A percentile compares a stretch with the other conserved stretches of the same genome.
phyloP scores from a whole-genome alignment of 257 asterid species.

The Galeopsis tetrahit region DNA sequence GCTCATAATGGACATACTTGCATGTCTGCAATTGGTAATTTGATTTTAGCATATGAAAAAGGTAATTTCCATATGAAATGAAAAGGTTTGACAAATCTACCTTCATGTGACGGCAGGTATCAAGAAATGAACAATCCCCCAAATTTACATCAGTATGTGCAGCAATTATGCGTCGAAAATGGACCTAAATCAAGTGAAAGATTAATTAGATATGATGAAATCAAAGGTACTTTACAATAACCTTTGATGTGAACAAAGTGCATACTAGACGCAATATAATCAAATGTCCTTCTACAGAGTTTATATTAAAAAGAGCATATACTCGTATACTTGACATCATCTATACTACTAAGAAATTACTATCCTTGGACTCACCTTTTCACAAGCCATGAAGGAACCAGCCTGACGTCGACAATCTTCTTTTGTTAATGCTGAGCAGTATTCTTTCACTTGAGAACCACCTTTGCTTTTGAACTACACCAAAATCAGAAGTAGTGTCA shows the following conservation, averaged over 20 bases:
- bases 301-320: slow-evolving; percentile 2
- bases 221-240: slow-evolving; percentile 21
- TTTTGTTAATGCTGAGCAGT: slow-evolving; percentile 89
- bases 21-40: slow-evolving; percentile 65
- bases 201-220: slow-evolving; percentile 24
- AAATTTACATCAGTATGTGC: slow-evolving; percentile 90
- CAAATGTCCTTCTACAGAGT: neutral
- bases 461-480: slow-evolving; percentile 94
- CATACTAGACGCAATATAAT: neutral
- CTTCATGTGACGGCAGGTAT: slow-evolving; percentile 99
- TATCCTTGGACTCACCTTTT: slow-evolving; percentile 63
- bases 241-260: neutral
- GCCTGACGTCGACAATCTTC: slow-evolving; percentile 95
- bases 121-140: slow-evolving; percentile 99
- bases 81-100: slow-evolving; percentile 41
- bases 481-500: slow-evolving; percentile 19
- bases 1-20: slow-evolving; percentile 98
- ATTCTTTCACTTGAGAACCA: slow-evolving; percentile 96
- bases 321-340: neutral
- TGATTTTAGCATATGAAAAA: slow-evolving; percentile 17
- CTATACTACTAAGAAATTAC: slow-evolving; percentile 1
- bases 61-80: slow-evolving; percentile 22
- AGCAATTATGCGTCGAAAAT: slow-evolving; percentile 97
- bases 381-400: slow-evolving; percentile 88
- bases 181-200: slow-evolving; percentile 60